These are phyloP conservation scores for Dendrothele bispora DNA, from an alignment of 768 basidiomycete species.

Conservation along the genomic window DNA sequence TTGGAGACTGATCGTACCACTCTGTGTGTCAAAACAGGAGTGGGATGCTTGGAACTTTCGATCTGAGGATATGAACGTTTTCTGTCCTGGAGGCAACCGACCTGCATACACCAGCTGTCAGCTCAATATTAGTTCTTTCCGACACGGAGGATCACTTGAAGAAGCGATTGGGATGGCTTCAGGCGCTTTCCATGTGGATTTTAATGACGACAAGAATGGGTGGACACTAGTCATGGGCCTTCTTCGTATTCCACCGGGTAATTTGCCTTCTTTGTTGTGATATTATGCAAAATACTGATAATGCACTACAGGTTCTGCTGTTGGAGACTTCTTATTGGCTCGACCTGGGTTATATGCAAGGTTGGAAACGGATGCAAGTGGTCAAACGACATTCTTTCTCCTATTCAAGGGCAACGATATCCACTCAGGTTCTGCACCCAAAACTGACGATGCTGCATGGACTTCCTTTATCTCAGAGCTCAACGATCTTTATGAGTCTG, in stretches of 20 bases:
- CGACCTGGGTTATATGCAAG: slow-evolving; percentile 8
- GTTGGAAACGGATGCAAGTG: background rate
- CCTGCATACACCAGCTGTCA: slow-evolving; percentile 11
- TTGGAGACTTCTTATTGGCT: slow-evolving; percentile 7
- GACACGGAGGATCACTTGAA: slow-evolving; percentile 2
- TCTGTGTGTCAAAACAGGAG: slow-evolving; percentile 11
- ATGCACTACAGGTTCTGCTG: slow-evolving; percentile 5
- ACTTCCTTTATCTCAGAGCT: background rate
- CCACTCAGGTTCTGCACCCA: slow-evolving; percentile 8
- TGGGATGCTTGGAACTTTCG: slow-evolving; percentile 11
- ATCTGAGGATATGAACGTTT: slow-evolving; percentile 9
- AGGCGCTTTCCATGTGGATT: slow-evolving; percentile 10
- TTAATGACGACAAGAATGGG: background rate
- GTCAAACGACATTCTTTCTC: background rate
- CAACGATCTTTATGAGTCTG: background rate
- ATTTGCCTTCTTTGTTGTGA: background rate
- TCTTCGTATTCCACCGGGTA: slow-evolving; percentile 9
- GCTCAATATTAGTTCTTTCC: slow-evolving; percentile 3
- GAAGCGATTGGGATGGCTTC: slow-evolving; percentile 1
- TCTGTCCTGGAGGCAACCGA: slow-evolving; percentile 10
- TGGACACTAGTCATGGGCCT: slow-evolving; percentile 7
- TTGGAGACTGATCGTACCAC: slow-evolving; percentile 8
- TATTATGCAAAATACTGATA: background rate
- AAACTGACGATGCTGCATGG: background rate
- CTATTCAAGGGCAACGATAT: slow-evolving; percentile 13